Conservation (phyloP, 2,329 filamentous ascomycete species). For the Lachnellula occidentalis region DNA sequence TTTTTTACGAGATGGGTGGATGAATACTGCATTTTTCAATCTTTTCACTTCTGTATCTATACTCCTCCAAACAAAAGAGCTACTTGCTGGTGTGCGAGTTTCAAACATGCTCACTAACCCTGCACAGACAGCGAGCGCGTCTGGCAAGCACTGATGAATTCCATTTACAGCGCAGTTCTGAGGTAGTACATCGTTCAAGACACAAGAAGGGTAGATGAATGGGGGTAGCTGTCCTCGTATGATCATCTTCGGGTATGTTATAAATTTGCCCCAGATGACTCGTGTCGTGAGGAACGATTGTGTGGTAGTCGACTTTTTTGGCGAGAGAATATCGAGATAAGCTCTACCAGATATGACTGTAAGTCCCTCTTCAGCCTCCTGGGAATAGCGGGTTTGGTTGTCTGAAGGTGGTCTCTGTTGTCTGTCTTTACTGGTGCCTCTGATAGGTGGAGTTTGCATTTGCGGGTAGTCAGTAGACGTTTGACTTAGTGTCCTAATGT, state of each 20-base stretch:
- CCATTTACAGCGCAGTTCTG: conserved; percentile 16
- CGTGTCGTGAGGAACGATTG: conserved; percentile 19
- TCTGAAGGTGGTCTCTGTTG: too few relatives aligned
- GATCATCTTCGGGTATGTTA: conserved; percentile 23
- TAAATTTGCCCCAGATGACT: conserved; percentile 23
- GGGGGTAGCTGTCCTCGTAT: conserved; percentile 23
- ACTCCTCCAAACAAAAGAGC: conserved; percentile 22
- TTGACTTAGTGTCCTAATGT: too few relatives aligned
- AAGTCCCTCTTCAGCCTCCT: too few relatives aligned
- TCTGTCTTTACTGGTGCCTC: too few relatives aligned
- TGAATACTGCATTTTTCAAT: too few relatives aligned
- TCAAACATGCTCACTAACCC: conserved; percentile 24
- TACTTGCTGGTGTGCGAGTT: conserved; percentile 16
- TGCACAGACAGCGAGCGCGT: conserved; percentile 26
- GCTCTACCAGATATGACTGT: too few relatives aligned
- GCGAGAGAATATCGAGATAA: conserved; percentile 1
- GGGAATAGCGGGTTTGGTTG: too few relatives aligned
- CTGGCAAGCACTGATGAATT: conserved; percentile 25
- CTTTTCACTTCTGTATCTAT: conserved; percentile 22
- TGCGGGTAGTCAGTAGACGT: too few relatives aligned
- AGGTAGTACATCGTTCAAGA: conserved; percentile 7
- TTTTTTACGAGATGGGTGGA: too few relatives aligned
- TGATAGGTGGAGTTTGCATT: too few relatives aligned
- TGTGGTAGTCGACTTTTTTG: conserved; percentile 1
- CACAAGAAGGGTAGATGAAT: conserved; percentile 29